A percentile compares a stretch with the other conserved stretches of the same genome.
These are phyloP conservation scores for Neonectria faginata DNA, from an alignment of 2,329 filamentous ascomycete species.

Conservation along the genomic window DNA sequence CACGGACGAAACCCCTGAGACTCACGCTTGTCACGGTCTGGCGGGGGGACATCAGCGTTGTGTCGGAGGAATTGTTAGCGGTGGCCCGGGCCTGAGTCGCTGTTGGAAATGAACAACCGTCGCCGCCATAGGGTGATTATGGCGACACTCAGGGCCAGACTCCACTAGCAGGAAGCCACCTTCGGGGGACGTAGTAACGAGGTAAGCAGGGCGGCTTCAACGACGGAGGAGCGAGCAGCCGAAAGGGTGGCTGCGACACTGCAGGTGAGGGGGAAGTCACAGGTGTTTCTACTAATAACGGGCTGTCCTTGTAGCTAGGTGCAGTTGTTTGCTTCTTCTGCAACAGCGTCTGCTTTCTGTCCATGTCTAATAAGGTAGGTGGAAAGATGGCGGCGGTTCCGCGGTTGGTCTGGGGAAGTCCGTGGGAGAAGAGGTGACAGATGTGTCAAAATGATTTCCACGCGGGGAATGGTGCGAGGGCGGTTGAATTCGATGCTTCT, in stretches of 20 bases:
- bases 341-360: background rate
- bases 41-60: background rate
- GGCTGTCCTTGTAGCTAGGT: background rate
- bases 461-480: background rate
- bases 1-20: background rate
- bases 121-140: conserved; percentile 17
- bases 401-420: background rate
- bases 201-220: background rate
- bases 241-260: background rate
- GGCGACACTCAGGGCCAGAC: conserved; percentile 13
- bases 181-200: background rate
- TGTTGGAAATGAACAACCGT: conserved; percentile 11
- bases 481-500: background rate
- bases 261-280: background rate
- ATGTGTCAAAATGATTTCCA: background rate
- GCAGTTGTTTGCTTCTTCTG: conserved; percentile 18
- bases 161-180: conserved; percentile 19
- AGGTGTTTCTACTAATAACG: background rate
- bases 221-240: background rate
- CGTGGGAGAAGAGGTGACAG: background rate
- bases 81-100: conserved; percentile 11
- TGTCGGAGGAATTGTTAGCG: conserved; percentile 4
- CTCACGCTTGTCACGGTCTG: conserved; percentile 1
- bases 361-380: background rate
- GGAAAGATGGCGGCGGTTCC: conserved; percentile 9